Evolutionary conservation across 192 early-diverging fungal species (phyloP), one percentile per base, ranked within the genome.

Genomic region (Entrophospora sp.): DNA sequence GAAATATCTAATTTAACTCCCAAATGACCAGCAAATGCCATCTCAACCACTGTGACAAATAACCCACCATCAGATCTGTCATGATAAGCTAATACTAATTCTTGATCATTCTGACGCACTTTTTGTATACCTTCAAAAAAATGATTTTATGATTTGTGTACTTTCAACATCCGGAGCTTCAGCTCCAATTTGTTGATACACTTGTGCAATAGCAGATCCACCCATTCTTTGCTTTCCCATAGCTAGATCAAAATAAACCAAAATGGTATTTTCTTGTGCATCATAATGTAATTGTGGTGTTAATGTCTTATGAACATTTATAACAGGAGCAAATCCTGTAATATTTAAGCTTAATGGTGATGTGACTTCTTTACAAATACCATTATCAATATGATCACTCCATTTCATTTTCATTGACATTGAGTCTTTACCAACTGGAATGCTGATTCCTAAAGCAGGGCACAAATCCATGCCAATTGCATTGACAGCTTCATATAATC

Each of bases 391-490:
- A n/a, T n/a, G n/a, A n/a, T 73, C 75, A n/a, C 67, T 65, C 93
- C 94, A 97, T 67, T 87, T 87, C 78, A 94, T 90, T 80, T 95
- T 93, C 97, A 99, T 99, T 38, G 91, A 94, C 95, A 98, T 95
- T 8, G 95, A 97, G 79, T 99, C 97, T 82, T 99, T 99, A 59
- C 97, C 97, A 18, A 99, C 97, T 5, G 97, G 97, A 61, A 99
- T 91, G 44, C 90, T 87, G 67, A 99, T 81, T 22, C 95, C 94
- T 38, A 99, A 80, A 44, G 82, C 81, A 43, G 92, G 93, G 77
- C 97, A 98, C 55, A 99, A 74, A 44, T 92, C 92, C 73, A 96
- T 71, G 40, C 96, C 94, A 60, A 99, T 83, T 31, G 96, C 93
- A 64, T 89, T 73, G 7, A 97, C 97, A 30, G 92, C 97, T 42